Evolutionary conservation across 306 rosid species (phyloP).

Genomic region (Echinosophora koreensis): DNA sequence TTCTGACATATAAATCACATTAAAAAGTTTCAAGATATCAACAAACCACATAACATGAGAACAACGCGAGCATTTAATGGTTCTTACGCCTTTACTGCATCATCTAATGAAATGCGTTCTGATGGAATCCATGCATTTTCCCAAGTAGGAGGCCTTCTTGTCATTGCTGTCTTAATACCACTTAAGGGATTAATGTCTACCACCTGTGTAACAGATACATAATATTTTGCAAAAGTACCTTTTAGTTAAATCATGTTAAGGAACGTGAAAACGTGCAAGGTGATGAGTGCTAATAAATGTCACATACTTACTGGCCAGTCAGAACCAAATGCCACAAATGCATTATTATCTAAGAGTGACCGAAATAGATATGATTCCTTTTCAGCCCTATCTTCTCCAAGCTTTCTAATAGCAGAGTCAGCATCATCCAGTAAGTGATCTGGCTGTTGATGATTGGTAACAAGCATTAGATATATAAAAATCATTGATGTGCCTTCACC

Average conservation of each 20-base stretch:
- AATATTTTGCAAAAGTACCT: slow-evolving; percentile 15
- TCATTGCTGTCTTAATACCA: slow-evolving; percentile 71
- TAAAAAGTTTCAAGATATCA: slow-evolving; percentile 14
- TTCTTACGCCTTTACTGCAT: slow-evolving; percentile 79
- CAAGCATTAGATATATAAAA: neutral
- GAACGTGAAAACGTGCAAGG: slow-evolving; percentile 17
- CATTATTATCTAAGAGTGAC: slow-evolving; percentile 67
- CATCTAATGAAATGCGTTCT: slow-evolving; percentile 69
- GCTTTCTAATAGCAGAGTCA: slow-evolving; percentile 66
- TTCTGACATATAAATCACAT: neutral
- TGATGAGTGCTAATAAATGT: slow-evolving; percentile 16
- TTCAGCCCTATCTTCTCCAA: slow-evolving; percentile 85
- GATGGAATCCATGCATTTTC: slow-evolving; percentile 79
- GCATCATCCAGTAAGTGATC: slow-evolving; percentile 80
- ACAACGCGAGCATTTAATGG: slow-evolving; percentile 7
- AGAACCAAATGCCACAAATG: slow-evolving; percentile 76
- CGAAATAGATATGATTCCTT: slow-evolving; percentile 71
- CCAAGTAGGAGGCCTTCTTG: slow-evolving; percentile 69
- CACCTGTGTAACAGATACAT: slow-evolving; percentile 58
- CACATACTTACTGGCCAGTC: slow-evolving; percentile 82
- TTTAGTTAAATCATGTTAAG: neutral
- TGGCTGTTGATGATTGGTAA: slow-evolving; percentile 64
- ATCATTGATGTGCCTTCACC: neutral
- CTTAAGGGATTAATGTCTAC: slow-evolving; percentile 76
- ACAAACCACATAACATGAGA: slow-evolving; percentile 28